Percentiles rank a stretch among this genome's conserved stretches.
Conservation (phyloP, 345 rosid genomes). For the Stellera chamaejasme region DNA sequence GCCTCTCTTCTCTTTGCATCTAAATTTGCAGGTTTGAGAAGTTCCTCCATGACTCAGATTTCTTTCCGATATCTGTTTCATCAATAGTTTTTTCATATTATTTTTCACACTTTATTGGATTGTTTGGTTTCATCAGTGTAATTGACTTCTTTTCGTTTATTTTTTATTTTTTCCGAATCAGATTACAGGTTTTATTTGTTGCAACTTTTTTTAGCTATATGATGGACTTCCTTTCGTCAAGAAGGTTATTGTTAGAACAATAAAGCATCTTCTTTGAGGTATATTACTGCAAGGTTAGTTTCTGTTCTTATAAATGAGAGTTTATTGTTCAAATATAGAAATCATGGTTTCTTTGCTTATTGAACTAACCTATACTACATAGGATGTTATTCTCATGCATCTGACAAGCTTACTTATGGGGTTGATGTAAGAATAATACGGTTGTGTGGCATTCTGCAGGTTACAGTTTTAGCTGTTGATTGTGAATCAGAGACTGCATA, state of each 20-base stretch:
- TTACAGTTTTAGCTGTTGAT: conserved; percentile 11
- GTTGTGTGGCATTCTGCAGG: conserved; percentile 93
- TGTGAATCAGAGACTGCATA: not conserved
- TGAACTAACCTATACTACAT: conserved; percentile 9
- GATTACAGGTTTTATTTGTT: no score
- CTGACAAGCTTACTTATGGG: conserved; percentile 62
- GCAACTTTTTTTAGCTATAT: no score
- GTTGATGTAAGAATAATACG: conserved; percentile 72
- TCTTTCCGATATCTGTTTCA: no score
- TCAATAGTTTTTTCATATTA: no score
- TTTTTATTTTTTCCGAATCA: no score
- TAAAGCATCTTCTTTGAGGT: conserved; percentile 90
- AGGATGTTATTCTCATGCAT: conserved; percentile 94
- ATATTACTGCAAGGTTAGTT: conserved; percentile 67
- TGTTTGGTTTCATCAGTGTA: no score
- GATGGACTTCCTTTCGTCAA: conserved; percentile 10
- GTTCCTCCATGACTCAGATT: no score
- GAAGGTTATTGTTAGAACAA: conserved; percentile 54
- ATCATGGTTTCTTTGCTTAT: not conserved
- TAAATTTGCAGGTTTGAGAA: no score
- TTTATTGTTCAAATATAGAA: not conserved
- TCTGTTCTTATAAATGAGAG: not conserved
- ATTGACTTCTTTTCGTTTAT: no score
- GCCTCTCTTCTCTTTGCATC: no score
- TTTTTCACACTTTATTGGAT: no score